A percentile compares a stretch with the other conserved stretches of the same genome.
Conservation (phyloP, 495 filamentous ascomycete genomes). For the Podospora pseudopauciseta region DNA sequence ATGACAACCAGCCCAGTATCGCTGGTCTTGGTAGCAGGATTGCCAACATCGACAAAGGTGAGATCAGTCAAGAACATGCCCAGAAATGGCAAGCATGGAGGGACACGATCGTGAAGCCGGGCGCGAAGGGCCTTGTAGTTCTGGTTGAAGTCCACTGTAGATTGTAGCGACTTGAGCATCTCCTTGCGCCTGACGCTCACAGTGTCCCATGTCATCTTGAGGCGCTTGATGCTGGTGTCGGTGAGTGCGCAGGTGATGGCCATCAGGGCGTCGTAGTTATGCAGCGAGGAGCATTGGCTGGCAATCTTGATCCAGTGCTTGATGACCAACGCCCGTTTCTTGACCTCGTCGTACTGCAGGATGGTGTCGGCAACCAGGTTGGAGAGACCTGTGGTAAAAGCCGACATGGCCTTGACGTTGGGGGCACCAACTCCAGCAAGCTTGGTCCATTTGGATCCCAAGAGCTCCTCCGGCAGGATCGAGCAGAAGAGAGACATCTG, state of each 20-base stretch:
- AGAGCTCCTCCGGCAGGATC: constrained; percentile 89
- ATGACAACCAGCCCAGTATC: constrained; percentile 66
- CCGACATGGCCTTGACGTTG: constrained; percentile 95
- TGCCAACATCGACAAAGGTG: constrained; percentile 88
- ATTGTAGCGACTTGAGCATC: constrained; percentile 70
- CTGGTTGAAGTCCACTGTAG: constrained; percentile 79
- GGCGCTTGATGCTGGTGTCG: constrained; percentile 83
- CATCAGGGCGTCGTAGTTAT: constrained; percentile 97
- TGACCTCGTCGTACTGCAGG: constrained; percentile 77
- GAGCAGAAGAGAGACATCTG: constrained; percentile 91
- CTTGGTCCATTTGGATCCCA: constrained; percentile 91
- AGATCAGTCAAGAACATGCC: constrained; percentile 91
- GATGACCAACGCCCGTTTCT: constrained; percentile 84
- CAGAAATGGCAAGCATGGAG: constrained; percentile 94
- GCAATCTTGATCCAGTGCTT: constrained; percentile 99
- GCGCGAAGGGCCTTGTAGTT: constrained; percentile 91
- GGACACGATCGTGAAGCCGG: constrained; percentile 80
- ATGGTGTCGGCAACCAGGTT: constrained; percentile 96
- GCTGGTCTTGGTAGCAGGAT: constrained; percentile 63
- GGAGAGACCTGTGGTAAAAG: constrained; percentile 83
- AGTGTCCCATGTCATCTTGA: constrained; percentile 90
- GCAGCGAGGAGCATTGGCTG: constrained; percentile 77
- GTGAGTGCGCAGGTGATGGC: constrained; percentile 93
- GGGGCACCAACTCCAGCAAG: constrained; percentile 70
- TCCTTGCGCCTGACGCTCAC: constrained; percentile 83